A percentile compares a stretch with the other conserved stretches of the same genome.
phyloP scores from a whole-genome alignment of 169 alveolate genomes.

The Miamiensis avidus region DNA sequence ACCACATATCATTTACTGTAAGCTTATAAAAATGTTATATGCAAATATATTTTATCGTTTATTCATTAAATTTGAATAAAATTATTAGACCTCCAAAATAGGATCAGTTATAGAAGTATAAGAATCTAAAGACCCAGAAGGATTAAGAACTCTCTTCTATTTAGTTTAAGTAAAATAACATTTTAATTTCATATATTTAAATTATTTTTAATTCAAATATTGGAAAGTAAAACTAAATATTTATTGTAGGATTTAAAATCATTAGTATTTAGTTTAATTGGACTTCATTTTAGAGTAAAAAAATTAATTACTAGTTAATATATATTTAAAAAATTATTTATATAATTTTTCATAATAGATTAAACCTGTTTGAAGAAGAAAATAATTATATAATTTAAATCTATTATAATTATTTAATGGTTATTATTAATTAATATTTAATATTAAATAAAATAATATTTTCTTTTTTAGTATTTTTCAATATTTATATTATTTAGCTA shows the following conservation, averaged over 20 bases:
- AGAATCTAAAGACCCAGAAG: slow-evolving; percentile 93
- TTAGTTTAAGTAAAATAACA: slow-evolving; percentile 66
- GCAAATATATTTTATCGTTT: neutral
- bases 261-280: slow-evolving; percentile 92
- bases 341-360: slow-evolving; percentile 6
- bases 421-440: too few species aligned
- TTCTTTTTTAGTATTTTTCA: too few species aligned
- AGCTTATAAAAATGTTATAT: neutral
- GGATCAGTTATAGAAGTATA: slow-evolving; percentile 93
- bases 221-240: neutral
- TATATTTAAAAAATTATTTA: slow-evolving; percentile 21
- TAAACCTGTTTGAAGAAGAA: slow-evolving; percentile 30
- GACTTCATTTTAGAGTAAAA: slow-evolving; percentile 91
- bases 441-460: too few species aligned
- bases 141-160: slow-evolving; percentile 92
- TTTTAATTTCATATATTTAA: neutral
- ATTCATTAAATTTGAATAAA: neutral
- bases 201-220: neutral
- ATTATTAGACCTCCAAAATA: slow-evolving; percentile 89
- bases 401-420: too few species aligned
- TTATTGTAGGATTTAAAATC: slow-evolving; percentile 90
- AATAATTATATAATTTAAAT: too few species aligned
- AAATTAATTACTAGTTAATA: neutral
- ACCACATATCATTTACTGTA: slow-evolving; percentile 82
- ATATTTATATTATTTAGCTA: neutral